Evolutionary conservation across 495 filamentous ascomycete species (phyloP), one percentile per base, ranked within the genome.

Genomic region (Aspergillus asperescens): DNA sequence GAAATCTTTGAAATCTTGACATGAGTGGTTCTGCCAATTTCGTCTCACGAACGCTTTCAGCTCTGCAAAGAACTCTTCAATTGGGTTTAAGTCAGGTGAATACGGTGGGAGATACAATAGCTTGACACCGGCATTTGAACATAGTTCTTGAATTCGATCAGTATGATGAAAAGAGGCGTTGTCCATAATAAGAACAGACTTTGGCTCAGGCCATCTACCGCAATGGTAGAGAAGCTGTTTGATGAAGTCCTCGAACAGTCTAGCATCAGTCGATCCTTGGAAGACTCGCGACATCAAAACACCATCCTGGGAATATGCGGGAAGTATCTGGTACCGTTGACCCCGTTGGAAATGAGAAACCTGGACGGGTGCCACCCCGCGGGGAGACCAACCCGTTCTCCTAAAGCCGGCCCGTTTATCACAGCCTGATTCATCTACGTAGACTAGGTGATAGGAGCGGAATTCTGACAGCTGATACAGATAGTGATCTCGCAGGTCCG

Each of bases 111-210:
- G 28, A 41, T 62, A 74, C 22, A 71, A 15, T 5, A 74, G 48
- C 39, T 62, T 69, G 1, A 76, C 71, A 18, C 73, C 66, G 24
- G 66, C 63, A 23, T 62, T 53, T 9, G 38, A 35, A 47, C 62
- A 76, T 50, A 73, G 52, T 29, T 69, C 44, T 40, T 69, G 38
- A n/a, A 74, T 55, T 32, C 56, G 40, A 5, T 68, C 58, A 4
- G 56, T 60, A 54, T 60, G 60, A 56, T 77, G 59, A 46, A 75
- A 69, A n/a, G 69, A 72, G 22, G 65, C 63, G 59, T 77, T 74
- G n/a, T n/a, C n/a, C n/a, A n/a, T n/a, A n/a, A n/a, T n/a, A n/a
- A n/a, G n/a, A n/a, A n/a, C n/a, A n/a, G 66, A 75, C 42, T 66
- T 71, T 23, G 59, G 70, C 44, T 70, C 62, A 2, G 64, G 73